A percentile compares a stretch with the other conserved stretches of the same genome.
Evolutionary conservation across 208 protist species (phyloP).

Genomic region (Trypanosoma avium): DNA sequence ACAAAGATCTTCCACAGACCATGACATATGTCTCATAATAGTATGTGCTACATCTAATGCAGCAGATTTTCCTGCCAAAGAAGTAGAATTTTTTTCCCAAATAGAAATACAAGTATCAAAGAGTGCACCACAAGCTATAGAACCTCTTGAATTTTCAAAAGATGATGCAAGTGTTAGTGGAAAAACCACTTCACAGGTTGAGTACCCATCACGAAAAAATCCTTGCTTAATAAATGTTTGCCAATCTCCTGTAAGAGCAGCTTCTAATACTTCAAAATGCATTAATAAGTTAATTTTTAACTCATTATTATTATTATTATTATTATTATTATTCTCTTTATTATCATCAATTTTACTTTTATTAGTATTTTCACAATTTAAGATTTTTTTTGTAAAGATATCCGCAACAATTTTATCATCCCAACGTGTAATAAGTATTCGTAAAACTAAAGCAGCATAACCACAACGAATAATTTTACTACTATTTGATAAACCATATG

Average conservation of each 20-base stretch:
- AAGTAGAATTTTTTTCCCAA: slow-evolving; percentile 13
- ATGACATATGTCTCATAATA: slow-evolving; percentile 28
- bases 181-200: background rate
- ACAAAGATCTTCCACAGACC: slow-evolving; percentile 40
- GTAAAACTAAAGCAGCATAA: slow-evolving; percentile 20
- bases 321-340: no score
- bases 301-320: no score
- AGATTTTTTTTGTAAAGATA: background rate
- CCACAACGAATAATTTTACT: slow-evolving; percentile 21
- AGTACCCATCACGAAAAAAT: background rate
- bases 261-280: slow-evolving; percentile 14
- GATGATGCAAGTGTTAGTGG: background rate
- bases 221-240: slow-evolving; percentile 3
- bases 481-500: slow-evolving; percentile 10
- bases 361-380: background rate
- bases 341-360: no score
- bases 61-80: background rate
- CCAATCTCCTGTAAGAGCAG: slow-evolving; percentile 24
- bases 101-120: slow-evolving; percentile 24
- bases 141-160: background rate
- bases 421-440: slow-evolving; percentile 5
- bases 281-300: no score
- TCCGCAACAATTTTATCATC: background rate
- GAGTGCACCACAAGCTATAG: slow-evolving; percentile 9
- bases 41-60: slow-evolving; percentile 23